Base-by-base conservation (phyloP, 179 eudicot genomes). In the Silene coronaria region DNA sequence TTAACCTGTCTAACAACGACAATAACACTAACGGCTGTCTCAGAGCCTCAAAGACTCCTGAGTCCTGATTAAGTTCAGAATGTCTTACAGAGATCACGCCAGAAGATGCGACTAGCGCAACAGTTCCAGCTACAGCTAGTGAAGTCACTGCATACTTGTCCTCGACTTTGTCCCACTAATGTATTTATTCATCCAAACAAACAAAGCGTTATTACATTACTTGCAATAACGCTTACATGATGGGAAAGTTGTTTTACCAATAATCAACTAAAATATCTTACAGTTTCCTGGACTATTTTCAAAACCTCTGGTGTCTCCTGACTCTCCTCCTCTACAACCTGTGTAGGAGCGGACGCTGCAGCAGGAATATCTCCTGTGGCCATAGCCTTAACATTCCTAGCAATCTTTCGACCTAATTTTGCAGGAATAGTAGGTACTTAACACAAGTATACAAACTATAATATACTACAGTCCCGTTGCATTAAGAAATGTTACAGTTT, bases 161-260 rank as follows among this genome's bases (percentile, higher is more conserved):
- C 74, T 95, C 99, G 59, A 95, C 89, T 85, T 92, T 92, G 73
- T 95, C 94, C 99, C 99, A 95, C 99, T 95, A 75, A 71, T 71
- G 34, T 16, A 32, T 8, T 17, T 26, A 24, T 32, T 30, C 70
- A 32, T 5, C 22, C 28, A 67, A 36, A 38, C 60, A 70, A 71
- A 27, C 23, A 23, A 67, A 6, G 19, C 34, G 30, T 6, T 22
- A 27, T 13, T 32, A 6, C 17, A 32, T 53, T 34, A 19, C 22
- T 55, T 24, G 7, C 59, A 55, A 4, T 16, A 55, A 4, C 59
- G 6, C n/a, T 55, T 55, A 55, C 6, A 55, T 55, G 21, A 9
- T 55, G 9, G n/a, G 59, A 1, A 53, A 53, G 57, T 12, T 51
- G n/a, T 17, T 53, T 4, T 53, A 14, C 4, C 22, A 13, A 6